Evolutionary conservation across 805 yeast species (phyloP).

Genomic region (Metschnikowia cerradonensis): DNA sequence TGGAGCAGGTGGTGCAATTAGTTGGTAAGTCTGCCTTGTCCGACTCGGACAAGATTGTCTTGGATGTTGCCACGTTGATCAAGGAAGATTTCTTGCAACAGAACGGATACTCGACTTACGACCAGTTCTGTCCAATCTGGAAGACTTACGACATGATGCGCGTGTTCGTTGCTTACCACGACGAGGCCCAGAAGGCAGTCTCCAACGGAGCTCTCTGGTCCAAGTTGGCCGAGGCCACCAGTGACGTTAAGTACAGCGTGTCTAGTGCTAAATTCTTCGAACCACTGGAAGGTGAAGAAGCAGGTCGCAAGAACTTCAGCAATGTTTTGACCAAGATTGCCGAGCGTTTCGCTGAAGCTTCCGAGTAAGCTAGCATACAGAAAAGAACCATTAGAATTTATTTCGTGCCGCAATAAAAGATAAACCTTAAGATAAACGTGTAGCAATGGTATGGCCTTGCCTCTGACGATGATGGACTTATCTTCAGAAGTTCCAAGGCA

Average conservation of each 20-base stretch:
- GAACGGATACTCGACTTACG: slow-evolving; percentile 97
- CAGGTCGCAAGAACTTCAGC: slow-evolving; percentile 70
- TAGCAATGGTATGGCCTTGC: not conserved
- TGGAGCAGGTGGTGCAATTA: slow-evolving; percentile 98
- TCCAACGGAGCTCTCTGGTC: slow-evolving; percentile 93
- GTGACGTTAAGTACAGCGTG: slow-evolving; percentile 89
- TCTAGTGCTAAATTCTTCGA: slow-evolving; percentile 94
- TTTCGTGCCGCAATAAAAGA: slow-evolving; percentile 5
- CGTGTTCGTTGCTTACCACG: slow-evolving; percentile 84
- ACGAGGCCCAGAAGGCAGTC: slow-evolving; percentile 96
- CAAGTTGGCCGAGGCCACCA: slow-evolving; percentile 81
- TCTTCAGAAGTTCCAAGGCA: not conserved
- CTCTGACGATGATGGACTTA: not conserved
- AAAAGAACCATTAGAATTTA: slow-evolving; percentile 6
- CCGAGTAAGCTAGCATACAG: slow-evolving; percentile 52
- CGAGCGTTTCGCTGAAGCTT: slow-evolving; percentile 92
- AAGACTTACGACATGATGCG: slow-evolving; percentile 98
- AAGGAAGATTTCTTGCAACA: slow-evolving; percentile 99
- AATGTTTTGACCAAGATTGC: slow-evolving; percentile 69
- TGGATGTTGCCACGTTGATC: slow-evolving; percentile 86
- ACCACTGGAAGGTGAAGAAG: slow-evolving; percentile 87
- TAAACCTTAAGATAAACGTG: not conserved
- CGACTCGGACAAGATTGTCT: slow-evolving; percentile 92
- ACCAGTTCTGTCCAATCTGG: slow-evolving; percentile 99
- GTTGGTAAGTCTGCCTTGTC: slow-evolving; percentile 98